phyloP scores from a whole-genome alignment of 1,284 basidiomycete genomes.

The Naganishia albida region DNA sequence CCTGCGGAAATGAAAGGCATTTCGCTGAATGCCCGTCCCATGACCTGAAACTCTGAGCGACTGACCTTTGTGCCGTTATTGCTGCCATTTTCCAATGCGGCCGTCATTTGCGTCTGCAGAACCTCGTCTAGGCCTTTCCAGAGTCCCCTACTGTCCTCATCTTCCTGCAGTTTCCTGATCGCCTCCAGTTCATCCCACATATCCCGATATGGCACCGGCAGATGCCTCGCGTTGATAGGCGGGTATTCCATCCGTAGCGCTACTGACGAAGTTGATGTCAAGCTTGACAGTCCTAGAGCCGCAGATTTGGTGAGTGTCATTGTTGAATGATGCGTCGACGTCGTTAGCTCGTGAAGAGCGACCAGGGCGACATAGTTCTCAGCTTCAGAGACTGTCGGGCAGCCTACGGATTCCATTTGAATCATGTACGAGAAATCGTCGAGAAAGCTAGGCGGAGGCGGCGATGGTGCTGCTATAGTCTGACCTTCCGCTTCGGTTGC shows the following conservation, averaged over 20 bases:
- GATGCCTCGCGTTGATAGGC: slow-evolving; percentile 56
- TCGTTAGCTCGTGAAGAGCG: slow-evolving; percentile 75
- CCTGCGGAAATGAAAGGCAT: not conserved
- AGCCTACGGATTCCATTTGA: slow-evolving; percentile 83
- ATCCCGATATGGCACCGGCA: slow-evolving; percentile 82
- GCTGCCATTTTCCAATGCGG: not conserved
- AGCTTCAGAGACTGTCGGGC: slow-evolving; percentile 74
- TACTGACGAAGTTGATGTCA: slow-evolving; percentile 17
- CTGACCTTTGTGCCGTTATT: not conserved
- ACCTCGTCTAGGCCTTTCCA: slow-evolving; percentile 72
- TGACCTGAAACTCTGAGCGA: not conserved
- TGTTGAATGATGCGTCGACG: slow-evolving; percentile 59
- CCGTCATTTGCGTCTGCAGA: slow-evolving; percentile 61
- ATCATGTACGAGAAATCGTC: slow-evolving; percentile 72
- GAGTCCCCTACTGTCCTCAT: slow-evolving; percentile 65
- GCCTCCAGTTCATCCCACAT: slow-evolving; percentile 90
- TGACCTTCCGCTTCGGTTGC: slow-evolving; percentile 45
- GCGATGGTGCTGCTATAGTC: slow-evolving; percentile 72
- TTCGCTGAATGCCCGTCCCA: not conserved
- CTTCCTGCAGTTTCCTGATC: slow-evolving; percentile 64
- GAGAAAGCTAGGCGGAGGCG: slow-evolving; percentile 67
- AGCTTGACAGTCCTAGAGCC: slow-evolving; percentile 11
- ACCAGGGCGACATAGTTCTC: slow-evolving; percentile 88
- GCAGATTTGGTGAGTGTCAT: slow-evolving; percentile 41
- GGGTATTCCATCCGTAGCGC: slow-evolving; percentile 29